Base-by-base conservation (phyloP, 352 stramenopile genomes). In the Salisapilia sapeloensis region DNA sequence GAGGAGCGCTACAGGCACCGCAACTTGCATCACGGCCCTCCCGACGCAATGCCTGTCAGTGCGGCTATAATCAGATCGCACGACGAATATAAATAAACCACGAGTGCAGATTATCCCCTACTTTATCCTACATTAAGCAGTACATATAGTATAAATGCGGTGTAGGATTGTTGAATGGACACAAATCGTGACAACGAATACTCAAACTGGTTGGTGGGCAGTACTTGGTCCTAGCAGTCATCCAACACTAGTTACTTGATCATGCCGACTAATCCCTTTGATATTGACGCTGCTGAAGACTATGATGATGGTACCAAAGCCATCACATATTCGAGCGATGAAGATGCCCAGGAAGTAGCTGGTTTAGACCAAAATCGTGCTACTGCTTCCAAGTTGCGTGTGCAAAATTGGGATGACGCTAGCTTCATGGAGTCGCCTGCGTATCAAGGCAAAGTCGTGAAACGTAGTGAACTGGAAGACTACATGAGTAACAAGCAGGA, bases 391-490 rank as follows among this genome's bases (percentile, higher is more conserved):
- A 50, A 54, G 33, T 40, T 91, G 43, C 75, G 75, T 0, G 63
- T 87, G 4, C 49, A 79, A 44, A 86, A 85, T 50, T 86, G 70
- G 63, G 55, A 82, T 32, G 34, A 46, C 28, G 56, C 52, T 2
- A 56, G 41, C 0, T 27, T 53, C 8, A 4, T 78, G 45, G 64
- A 79, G 24, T 61, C 47, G 26, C 45, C 50, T 13, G 60, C 63
- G 30, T 86, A 86, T 33, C 64, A 70, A 3, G 75, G 71, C 9
- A 81, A 80, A 42, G 71, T 91, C 20, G 66, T 91, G 22, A 70
- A 67, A 40, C 61, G 75, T 15, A 65, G 60, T 23, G 63, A 84
- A 10, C 34, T 91, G 27, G 24, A 33, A 3, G 46, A 44, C 3
- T 10, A 13, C 13, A 35, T 18, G 24, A n/a, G n/a, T n/a, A 36